Conservation (phyloP, 306 rosid species). For the Quercus dentata region DNA sequence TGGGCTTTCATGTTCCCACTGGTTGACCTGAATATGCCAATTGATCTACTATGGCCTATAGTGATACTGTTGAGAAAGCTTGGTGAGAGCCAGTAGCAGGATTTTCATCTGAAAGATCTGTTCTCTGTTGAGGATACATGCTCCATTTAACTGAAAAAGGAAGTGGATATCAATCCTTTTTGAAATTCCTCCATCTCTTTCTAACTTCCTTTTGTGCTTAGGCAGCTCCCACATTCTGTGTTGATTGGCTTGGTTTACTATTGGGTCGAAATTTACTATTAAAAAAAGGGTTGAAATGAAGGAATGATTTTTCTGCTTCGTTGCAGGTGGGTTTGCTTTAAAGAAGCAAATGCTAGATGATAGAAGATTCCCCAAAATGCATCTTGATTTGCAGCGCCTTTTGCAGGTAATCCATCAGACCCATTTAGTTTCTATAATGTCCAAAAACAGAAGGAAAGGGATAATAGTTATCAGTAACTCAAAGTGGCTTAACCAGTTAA, state of each 20-base stretch:
- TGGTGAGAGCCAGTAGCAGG: background rate
- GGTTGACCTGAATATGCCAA: too few species aligned
- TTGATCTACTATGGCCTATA: background rate
- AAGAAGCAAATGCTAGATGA: slow-evolving; percentile 98
- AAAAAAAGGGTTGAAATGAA: background rate
- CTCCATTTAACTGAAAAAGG: background rate
- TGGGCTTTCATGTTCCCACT: too few species aligned
- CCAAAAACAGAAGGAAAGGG: background rate
- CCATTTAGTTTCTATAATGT: slow-evolving; percentile 13
- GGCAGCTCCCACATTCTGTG: background rate
- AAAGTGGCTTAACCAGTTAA: background rate
- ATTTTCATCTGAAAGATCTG: background rate
- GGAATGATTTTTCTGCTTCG: slow-evolving; percentile 17
- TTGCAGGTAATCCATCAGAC: slow-evolving; percentile 61
- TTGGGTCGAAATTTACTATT: background rate
- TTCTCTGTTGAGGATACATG: background rate
- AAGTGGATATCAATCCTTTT: background rate
- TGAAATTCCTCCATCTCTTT: background rate
- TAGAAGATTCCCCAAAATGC: slow-evolving; percentile 93
- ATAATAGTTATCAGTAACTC: background rate
- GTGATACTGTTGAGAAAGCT: background rate
- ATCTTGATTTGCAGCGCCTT: slow-evolving; percentile 90
- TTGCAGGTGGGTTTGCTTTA: slow-evolving; percentile 74
- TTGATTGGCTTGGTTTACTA: background rate
- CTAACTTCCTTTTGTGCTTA: slow-evolving; percentile 13